These are phyloP conservation scores for Exidia glandulosa DNA, from an alignment of 768 basidiomycete species.

Conservation along the genomic window DNA sequence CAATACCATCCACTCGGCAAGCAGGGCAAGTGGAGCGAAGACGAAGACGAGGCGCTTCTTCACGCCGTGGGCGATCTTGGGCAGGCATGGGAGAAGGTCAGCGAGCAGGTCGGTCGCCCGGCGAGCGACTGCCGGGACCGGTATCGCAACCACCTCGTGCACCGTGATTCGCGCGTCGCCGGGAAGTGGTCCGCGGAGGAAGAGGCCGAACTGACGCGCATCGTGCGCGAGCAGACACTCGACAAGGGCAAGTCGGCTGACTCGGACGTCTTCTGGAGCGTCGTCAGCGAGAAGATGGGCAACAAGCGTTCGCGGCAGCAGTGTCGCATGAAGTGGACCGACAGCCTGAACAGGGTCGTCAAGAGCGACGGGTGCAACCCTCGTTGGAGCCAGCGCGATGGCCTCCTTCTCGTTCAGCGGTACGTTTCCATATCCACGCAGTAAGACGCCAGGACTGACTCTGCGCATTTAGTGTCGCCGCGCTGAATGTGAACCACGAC, in stretches of 20 bases:
- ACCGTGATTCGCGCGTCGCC: constrained; percentile 47
- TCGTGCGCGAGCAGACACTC: constrained; percentile 66
- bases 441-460: constrained; percentile 3
- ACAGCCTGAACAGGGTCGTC: constrained; percentile 56
- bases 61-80: constrained; percentile 58
- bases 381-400: constrained; percentile 67
- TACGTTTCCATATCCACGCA: constrained; percentile 22
- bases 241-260: constrained; percentile 48
- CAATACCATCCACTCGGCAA: constrained; percentile 55
- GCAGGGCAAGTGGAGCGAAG: constrained; percentile 57
- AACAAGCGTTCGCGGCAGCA: constrained; percentile 67
- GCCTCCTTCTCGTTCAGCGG: constrained; percentile 76
- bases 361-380: constrained; percentile 63
- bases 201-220: constrained; percentile 59
- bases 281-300: constrained; percentile 68
- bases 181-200: constrained; percentile 76
- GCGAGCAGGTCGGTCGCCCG: constrained; percentile 58
- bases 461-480: constrained; percentile 50
- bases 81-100: constrained; percentile 74
- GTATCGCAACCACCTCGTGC: constrained; percentile 71
- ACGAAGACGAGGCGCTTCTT: constrained; percentile 54
- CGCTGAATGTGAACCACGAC: constrained; percentile 64
- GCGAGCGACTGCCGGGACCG: constrained; percentile 76
- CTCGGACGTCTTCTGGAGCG: constrained; percentile 69
- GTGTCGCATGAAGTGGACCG: constrained; percentile 85